Evolutionary conservation across 2,329 filamentous ascomycete genomes (phyloP).

Genomic region (Cercospora brassicicola): DNA sequence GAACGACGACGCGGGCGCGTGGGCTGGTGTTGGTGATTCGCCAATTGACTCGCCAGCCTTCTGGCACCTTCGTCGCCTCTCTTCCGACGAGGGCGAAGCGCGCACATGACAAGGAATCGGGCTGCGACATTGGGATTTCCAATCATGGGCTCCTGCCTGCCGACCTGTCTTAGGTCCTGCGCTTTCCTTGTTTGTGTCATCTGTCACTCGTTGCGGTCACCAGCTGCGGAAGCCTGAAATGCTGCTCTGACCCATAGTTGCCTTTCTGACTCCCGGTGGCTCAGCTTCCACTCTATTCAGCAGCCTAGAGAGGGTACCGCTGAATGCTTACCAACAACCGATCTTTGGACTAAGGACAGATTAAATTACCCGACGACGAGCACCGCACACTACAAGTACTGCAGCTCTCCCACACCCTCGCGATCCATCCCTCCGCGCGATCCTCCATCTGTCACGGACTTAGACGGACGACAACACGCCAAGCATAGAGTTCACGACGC

Average conservation of each 20-base stretch:
- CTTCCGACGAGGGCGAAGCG: conserved; percentile 2
- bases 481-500: conserved; percentile 21
- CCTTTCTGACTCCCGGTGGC: conserved; percentile 17
- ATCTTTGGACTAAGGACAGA: not conserved
- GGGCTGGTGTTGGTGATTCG: conserved; percentile 7
- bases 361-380: not conserved
- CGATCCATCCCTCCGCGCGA: conserved; percentile 4
- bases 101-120: conserved; percentile 14
- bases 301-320: conserved; percentile 10
- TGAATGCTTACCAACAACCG: conserved; percentile 7
- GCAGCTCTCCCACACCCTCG: conserved; percentile 3
- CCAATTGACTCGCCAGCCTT: conserved; percentile 11
- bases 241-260: not conserved
- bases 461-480: conserved; percentile 22
- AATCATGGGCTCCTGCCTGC: conserved; percentile 13
- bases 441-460: conserved; percentile 19
- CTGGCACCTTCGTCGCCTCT: conserved; percentile 13
- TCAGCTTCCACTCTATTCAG: conserved; percentile 18
- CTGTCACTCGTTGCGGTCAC: conserved; percentile 23
- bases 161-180: conserved; percentile 20
- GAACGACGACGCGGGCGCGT: conserved; percentile 12
- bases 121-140: conserved; percentile 13
- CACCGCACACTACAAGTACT: conserved; percentile 2
- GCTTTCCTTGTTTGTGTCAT: conserved; percentile 21
- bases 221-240: conserved; percentile 22